Evolutionary conservation across 1,284 basidiomycete species (phyloP), one percentile per base, ranked within the genome.

Genomic region (Ustilago trichophora): DNA sequence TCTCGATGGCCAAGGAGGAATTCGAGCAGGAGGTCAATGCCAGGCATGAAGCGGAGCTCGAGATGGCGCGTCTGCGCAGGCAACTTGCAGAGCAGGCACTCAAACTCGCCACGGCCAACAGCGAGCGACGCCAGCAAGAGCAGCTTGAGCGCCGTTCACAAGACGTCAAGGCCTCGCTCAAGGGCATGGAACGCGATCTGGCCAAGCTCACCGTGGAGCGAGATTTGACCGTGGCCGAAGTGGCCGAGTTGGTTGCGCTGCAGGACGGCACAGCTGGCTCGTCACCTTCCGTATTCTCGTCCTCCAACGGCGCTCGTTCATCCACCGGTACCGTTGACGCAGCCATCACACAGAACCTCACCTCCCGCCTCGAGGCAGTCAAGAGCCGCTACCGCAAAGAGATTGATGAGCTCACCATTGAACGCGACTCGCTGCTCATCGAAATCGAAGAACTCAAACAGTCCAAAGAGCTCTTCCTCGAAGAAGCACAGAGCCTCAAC

Each of bases 1-100:
- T 98, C 51, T 90, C 89, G 0, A 91, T 93, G 34, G 94, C 95
- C 2, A 91, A 93, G 68, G 89, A 90, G 47, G 94, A 98, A 81
- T 97, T 94, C 78, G 93, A 96, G 80, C 88, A 87, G 54, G 94
- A 98, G 82, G 85, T 93, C 38, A 88, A 90, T 50, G 88, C 89
- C 25, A 87, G 94, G 18, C 87, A 90, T 19, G 93, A 96, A 67
- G 91, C 92, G 3, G 93, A 98, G 83, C 88, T 90, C 0, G 93
- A 96, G 83, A 91, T 97, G 66, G 90, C 89, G 15, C 87, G 90
- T 43, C 84, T 98, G 31, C 86, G 92, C 37, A 87, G 92, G 24
- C 86, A 94, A 58, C 85, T 98, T 13, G 91, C 92, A 50, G 91
- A 92, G 6, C 94, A 98, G 82, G 92, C 90, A 6, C 91, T 90